phyloP scores from a whole-genome alignment of 371 early-diverging fungal species.

The Lichtheimia ornata region DNA sequence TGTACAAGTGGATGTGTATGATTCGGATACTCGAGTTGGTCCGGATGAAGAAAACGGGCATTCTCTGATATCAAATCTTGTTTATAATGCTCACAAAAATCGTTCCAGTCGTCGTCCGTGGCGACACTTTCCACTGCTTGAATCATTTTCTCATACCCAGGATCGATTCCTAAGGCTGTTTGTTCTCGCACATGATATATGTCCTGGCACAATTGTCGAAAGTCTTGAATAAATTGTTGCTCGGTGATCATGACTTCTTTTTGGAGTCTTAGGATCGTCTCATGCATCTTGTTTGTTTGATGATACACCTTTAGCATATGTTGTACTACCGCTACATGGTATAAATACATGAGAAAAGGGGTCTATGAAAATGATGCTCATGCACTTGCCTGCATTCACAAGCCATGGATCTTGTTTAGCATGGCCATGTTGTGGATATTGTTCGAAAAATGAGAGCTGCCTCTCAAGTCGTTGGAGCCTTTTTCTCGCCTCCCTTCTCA shows the following conservation, averaged over 20 bases:
- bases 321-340: constrained; percentile 31
- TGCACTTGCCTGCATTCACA: constrained; percentile 36
- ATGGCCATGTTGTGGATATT: constrained; percentile 35
- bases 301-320: constrained; percentile 44
- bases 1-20: constrained; percentile 38
- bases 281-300: constrained; percentile 48
- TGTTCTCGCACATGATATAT: constrained; percentile 25
- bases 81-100: constrained; percentile 27
- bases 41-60: constrained; percentile 39
- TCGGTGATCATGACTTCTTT: constrained; percentile 34
- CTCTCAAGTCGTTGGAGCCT: constrained; percentile 24
- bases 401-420: constrained; percentile 44
- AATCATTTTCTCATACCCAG: constrained; percentile 21
- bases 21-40: constrained; percentile 37
- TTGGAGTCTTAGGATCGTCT: constrained; percentile 45
- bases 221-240: constrained; percentile 33
- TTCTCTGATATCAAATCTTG: constrained; percentile 34
- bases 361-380: not conserved
- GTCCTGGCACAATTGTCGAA: constrained; percentile 31
- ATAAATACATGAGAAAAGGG: not conserved
- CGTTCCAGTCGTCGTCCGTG: constrained; percentile 32
- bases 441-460: constrained; percentile 40
- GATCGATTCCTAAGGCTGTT: constrained; percentile 26
- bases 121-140: constrained; percentile 16
- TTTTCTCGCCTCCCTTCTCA: constrained; percentile 31